Conservation (phyloP, 371 early-diverging fungal species). For the Mortierella sp. region DNA sequence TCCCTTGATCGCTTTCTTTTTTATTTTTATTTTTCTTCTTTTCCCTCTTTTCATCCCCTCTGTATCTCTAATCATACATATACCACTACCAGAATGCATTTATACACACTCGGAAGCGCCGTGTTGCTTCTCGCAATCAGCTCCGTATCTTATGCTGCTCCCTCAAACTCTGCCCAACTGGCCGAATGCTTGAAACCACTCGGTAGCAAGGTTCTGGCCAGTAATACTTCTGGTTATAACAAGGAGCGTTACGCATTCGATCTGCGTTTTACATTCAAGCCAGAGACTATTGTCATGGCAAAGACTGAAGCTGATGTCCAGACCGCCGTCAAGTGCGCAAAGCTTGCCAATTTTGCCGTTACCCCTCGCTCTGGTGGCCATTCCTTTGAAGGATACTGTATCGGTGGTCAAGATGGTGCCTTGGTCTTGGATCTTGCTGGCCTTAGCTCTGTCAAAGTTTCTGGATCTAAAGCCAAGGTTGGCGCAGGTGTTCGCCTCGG, state of each 20-base stretch:
- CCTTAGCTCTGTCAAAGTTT: constrained; percentile 38
- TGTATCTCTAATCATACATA: background rate
- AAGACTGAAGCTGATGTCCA: constrained; percentile 29
- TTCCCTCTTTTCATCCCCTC: background rate
- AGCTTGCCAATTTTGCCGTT: constrained; percentile 26
- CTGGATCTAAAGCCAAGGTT: constrained; percentile 28
- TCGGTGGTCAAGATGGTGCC: constrained; percentile 50
- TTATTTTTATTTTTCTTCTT: background rate
- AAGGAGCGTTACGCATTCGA: constrained; percentile 44
- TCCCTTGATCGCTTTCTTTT: background rate
- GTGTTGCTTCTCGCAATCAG: constrained; percentile 29
- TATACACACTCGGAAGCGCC: constrained; percentile 23
- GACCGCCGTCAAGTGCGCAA: constrained; percentile 58
- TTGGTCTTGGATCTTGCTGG: constrained; percentile 53
- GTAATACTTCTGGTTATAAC: constrained; percentile 9
- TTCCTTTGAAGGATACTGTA: constrained; percentile 63
- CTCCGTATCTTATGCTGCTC: constrained; percentile 17
- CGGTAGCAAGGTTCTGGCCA: constrained; percentile 33
- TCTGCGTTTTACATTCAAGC: constrained; percentile 32
- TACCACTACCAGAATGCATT: constrained; percentile 23
- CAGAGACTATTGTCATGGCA: constrained; percentile 40
- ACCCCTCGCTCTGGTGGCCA: constrained; percentile 65
- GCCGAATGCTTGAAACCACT: constrained; percentile 23
- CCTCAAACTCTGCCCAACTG: constrained; percentile 12
- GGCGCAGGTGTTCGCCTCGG: constrained; percentile 59